Evolutionary conservation across 805 yeast genomes (phyloP), one percentile per base, ranked within the genome.

Genomic region (Kodamaea sagamina): DNA sequence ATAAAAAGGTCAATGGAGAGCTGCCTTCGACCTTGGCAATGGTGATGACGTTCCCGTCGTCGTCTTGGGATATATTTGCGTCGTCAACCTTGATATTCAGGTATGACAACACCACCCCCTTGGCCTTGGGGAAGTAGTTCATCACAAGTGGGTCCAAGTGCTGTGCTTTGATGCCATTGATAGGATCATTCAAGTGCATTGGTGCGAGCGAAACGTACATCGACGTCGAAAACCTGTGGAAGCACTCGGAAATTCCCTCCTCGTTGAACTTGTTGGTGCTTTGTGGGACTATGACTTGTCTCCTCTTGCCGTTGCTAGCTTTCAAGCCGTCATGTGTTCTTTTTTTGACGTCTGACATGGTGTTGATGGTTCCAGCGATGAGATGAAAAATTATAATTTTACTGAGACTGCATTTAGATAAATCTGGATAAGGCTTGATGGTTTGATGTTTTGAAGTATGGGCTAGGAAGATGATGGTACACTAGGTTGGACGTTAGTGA

Each of bases 181-280:
- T 59, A 5, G 97, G 96, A 39, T 75, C 70, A 32, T 73, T 69
- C 28, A 82, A 58, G 64, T 83, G 86, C 42, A 80, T 71, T 41
- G 99, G 99, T 4, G 99, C 97, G 41, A 93, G 62, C 6, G 96
- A 89, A 4, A 89, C 81, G 59, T 90, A 89, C 61, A 93, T 61
- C 11, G 79, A 68, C 1, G 85, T 68, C 41, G 76, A 70, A 43
- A 81, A 76, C 32, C 65, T 71, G 52, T 79, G 81, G 68, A 87
- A 88, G 58, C 95, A 85, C 56, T 82, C 78, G 1, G 92, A 77
- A 11, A 78, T 45, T 0, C 84, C 84, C 17, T 72, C 67, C 4
- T 47, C 55, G 46, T 63, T 62, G 16, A 68, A 40, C 6, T 67
- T 63, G 48, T 75, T 75, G 39, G 68, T 53, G 39, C 65, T 65